Evolutionary conservation across 148 eudicot genomes (phyloP).

Genomic region (Linanthus parryae): DNA sequence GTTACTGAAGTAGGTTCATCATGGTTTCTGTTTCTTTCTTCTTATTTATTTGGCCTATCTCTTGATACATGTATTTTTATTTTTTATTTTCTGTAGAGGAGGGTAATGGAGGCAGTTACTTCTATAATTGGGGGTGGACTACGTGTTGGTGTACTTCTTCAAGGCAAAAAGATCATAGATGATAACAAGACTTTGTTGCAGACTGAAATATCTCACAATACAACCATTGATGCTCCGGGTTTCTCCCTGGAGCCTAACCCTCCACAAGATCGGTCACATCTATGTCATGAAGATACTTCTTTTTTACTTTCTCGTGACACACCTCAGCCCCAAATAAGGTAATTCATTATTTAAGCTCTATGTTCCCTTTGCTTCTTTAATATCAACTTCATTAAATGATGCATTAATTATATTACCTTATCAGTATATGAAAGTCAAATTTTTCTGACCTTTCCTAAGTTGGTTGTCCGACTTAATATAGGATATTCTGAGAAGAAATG

Average conservation of each 20-base stretch:
- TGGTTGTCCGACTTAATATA: no score
- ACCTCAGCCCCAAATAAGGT: conserved; percentile 60
- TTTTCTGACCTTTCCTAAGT: no score
- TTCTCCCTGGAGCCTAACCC: conserved; percentile 73
- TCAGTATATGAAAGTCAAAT: no score
- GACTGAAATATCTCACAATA: conserved; percentile 62
- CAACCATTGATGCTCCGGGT: conserved; percentile 62
- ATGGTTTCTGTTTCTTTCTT: not conserved
- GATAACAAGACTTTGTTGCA: conserved; percentile 72
- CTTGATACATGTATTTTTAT: conserved; percentile 1
- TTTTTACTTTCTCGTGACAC: conserved; percentile 24
- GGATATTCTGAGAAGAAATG: no score
- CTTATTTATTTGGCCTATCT: not conserved
- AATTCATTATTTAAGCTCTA: conserved; percentile 7
- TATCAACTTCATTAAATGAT: no score
- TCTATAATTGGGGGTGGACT: conserved; percentile 77
- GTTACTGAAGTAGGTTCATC: no score
- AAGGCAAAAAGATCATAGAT: conserved; percentile 86
- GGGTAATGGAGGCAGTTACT: conserved; percentile 89
- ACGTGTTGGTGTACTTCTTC: conserved; percentile 74
- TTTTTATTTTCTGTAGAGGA: conserved; percentile 44
- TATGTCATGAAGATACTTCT: conserved; percentile 38
- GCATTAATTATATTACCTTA: no score
- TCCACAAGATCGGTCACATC: conserved; percentile 25
- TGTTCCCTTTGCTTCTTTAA: not conserved